These are phyloP conservation scores for Eimeria maxima DNA, from an alignment of 169 alveolate genomes.

Conservation along the genomic window DNA sequence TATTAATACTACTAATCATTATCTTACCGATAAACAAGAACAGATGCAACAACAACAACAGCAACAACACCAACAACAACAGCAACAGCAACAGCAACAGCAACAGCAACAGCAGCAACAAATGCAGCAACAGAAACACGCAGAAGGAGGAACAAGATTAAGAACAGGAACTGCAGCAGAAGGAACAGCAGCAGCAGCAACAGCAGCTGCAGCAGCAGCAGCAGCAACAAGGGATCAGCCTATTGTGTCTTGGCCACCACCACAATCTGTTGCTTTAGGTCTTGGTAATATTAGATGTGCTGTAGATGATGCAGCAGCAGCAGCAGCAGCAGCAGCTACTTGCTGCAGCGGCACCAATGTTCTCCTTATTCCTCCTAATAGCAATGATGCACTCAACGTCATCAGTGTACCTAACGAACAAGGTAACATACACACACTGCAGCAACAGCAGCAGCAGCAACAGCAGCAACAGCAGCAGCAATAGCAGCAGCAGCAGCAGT, in stretches of 20 bases:
- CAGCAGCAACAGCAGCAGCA: conserved; percentile 35
- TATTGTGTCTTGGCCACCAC: conserved; percentile 50
- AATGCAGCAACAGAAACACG: background rate
- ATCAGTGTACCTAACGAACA: conserved; percentile 72
- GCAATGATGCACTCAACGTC: conserved; percentile 47
- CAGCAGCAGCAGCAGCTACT: background rate
- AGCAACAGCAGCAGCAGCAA: conserved; percentile 27
- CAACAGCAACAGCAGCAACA: conserved; percentile 57
- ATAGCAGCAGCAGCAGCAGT: conserved; percentile 10
- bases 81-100: conserved; percentile 43
- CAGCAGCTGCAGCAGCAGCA: conserved; percentile 37
- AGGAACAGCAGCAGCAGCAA: conserved; percentile 50
- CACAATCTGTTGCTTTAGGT: conserved; percentile 16
- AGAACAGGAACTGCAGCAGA: conserved; percentile 63
- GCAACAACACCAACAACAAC: background rate
- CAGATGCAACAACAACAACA: too few species aligned
- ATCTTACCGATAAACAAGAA: background rate
- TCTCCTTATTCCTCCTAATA: background rate
- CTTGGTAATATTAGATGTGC: background rate
- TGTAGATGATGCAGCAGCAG: conserved; percentile 39
- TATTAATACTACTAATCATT: background rate
- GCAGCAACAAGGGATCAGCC: too few species aligned
- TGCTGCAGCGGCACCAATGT: conserved; percentile 13
- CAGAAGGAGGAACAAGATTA: background rate
- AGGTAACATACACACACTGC: background rate